Conservation (phyloP, 257 asterid genomes). For the Mentha longifolia region DNA sequence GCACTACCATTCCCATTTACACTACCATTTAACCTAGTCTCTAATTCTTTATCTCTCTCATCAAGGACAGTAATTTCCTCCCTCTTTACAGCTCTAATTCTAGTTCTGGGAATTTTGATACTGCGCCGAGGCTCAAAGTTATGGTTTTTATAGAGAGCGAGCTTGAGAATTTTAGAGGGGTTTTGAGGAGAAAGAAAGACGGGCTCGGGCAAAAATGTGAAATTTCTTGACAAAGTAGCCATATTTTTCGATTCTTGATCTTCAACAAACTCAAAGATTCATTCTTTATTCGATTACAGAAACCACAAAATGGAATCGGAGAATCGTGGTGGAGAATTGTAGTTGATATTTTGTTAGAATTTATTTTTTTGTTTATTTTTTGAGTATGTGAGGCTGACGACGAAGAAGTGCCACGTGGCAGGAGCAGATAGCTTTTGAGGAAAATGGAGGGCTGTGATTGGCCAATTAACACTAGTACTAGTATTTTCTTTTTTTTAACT, state of each 20-base stretch:
- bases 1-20: constrained; percentile 50
- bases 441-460: constrained; percentile 39
- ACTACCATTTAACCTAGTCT: constrained; percentile 44
- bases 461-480: constrained; percentile 18
- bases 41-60: constrained; percentile 47
- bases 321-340: constrained; percentile 36
- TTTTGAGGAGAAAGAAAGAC: constrained; percentile 46
- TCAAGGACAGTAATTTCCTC: constrained; percentile 52
- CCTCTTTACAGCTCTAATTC: constrained; percentile 44
- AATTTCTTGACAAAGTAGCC: constrained; percentile 46
- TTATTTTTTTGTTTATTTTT: not conserved
- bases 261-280: constrained; percentile 25
- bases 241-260: constrained; percentile 36
- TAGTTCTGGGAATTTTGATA: constrained; percentile 36
- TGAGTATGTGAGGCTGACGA: constrained; percentile 37
- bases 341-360: not conserved
- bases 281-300: constrained; percentile 18
- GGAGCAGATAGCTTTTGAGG: constrained; percentile 27
- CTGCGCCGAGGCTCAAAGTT: constrained; percentile 18
- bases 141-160: constrained; percentile 33
- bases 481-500: not conserved
- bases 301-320: constrained; percentile 1
- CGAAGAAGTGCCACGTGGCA: constrained; percentile 42
- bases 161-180: constrained; percentile 44
- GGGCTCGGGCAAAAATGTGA: constrained; percentile 39